These are phyloP conservation scores for Dissoconium aciculare DNA, from an alignment of 2,329 filamentous ascomycete genomes.

Conservation along the genomic window DNA sequence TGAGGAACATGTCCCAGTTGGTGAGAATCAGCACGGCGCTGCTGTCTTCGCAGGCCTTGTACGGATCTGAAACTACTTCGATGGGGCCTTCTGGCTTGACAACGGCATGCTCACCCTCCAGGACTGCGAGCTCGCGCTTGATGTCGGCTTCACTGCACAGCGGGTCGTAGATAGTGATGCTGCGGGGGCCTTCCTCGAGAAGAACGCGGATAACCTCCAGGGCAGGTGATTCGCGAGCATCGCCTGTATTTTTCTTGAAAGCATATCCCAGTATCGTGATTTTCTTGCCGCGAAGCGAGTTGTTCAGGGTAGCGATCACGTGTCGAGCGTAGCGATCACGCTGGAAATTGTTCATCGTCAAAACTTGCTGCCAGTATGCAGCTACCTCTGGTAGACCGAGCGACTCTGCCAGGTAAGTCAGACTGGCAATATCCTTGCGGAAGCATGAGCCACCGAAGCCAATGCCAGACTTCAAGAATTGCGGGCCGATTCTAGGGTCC, in stretches of 20 bases:
- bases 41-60: conserved; percentile 19
- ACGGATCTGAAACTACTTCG: conserved; percentile 16
- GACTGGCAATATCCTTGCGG: conserved; percentile 59
- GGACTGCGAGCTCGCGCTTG: conserved; percentile 15
- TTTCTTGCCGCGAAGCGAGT: conserved; percentile 55
- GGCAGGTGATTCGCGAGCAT: conserved; percentile 56
- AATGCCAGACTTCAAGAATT: conserved; percentile 57
- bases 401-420: conserved; percentile 59
- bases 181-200: conserved; percentile 40
- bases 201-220: conserved; percentile 52
- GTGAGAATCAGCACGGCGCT: conserved; percentile 20
- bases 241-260: conserved; percentile 66
- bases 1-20: conserved; percentile 22
- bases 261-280: conserved; percentile 58
- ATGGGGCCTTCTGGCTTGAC: conserved; percentile 15
- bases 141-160: conserved; percentile 20
- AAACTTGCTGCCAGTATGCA: conserved; percentile 58
- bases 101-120: conserved; percentile 7
- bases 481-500: conserved; percentile 54
- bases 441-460: conserved; percentile 71
- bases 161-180: conserved; percentile 55
- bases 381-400: conserved; percentile 55
- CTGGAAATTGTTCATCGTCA: conserved; percentile 62
- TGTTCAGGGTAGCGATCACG: conserved; percentile 51
- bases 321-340: conserved; percentile 51